phyloP scores from a whole-genome alignment of 2,329 filamentous ascomycete genomes.

The Fusarium dlaminii region DNA sequence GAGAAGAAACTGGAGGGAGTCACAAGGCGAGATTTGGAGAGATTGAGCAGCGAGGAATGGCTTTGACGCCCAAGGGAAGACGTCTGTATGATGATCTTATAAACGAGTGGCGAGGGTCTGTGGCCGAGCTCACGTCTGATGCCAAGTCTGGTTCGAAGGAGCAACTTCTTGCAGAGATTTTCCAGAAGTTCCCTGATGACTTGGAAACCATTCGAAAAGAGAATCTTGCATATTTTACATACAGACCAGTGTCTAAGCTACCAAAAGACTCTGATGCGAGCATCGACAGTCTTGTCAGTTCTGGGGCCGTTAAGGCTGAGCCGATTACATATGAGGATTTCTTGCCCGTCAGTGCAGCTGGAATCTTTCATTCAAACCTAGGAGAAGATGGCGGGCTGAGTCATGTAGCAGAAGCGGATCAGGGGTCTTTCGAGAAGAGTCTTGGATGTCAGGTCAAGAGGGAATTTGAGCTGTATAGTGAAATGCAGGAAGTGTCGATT shows the following conservation, averaged over 20 bases:
- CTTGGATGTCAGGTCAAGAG: conserved; percentile 3
- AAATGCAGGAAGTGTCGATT: conserved; percentile 5
- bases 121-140: neutral
- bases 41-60: conserved; percentile 62
- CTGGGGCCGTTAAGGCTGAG: conserved; percentile 47
- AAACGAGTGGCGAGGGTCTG: conserved; percentile 36
- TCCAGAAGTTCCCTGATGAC: conserved; percentile 54
- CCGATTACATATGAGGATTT: conserved; percentile 66
- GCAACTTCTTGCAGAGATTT: conserved; percentile 41
- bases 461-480: conserved; percentile 11
- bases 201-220: conserved; percentile 49
- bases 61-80: conserved; percentile 57
- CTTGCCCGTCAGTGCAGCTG: conserved; percentile 61
- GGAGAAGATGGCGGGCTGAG: neutral
- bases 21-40: conserved; percentile 64
- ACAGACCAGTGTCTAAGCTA: conserved; percentile 24
- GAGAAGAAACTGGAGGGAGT: conserved; percentile 42
- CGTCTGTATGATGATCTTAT: conserved; percentile 58
- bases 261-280: neutral
- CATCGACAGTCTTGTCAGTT: conserved; percentile 47
- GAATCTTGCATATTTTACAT: conserved; percentile 53
- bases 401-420: neutral
- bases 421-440: neutral
- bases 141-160: conserved; percentile 16
- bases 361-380: conserved; percentile 60